Evolutionary conservation across 2,329 filamentous ascomycete species (phyloP).

Genomic region (Fusarium sp.): DNA sequence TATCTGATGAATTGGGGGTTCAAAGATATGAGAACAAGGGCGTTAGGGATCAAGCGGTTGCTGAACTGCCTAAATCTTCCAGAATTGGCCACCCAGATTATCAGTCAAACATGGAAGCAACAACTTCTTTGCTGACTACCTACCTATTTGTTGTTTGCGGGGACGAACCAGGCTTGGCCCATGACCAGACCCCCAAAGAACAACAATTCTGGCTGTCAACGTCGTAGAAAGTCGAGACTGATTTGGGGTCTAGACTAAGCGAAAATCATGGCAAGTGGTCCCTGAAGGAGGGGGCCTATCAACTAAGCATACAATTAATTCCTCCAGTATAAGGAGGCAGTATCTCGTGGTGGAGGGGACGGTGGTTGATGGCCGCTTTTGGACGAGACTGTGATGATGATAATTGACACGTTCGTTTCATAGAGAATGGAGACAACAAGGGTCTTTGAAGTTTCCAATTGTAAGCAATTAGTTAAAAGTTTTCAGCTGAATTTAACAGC

Average conservation of each 20-base stretch:
- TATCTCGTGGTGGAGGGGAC: constrained; percentile 13
- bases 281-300: neutral
- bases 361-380: constrained; percentile 25
- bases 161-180: constrained; percentile 21
- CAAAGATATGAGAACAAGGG: neutral
- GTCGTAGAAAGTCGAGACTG: neutral
- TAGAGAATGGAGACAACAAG: constrained; percentile 20
- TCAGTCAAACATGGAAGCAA: constrained; percentile 10
- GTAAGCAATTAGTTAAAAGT: neutral
- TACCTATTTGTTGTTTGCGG: neutral
- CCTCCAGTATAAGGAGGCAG: neutral
- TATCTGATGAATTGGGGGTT: neutral
- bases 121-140: neutral
- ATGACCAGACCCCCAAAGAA: constrained; percentile 9
- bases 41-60: neutral
- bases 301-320: neutral
- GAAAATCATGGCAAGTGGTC: neutral
- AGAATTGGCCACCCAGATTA: neutral
- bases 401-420: constrained; percentile 20
- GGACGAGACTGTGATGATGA: neutral
- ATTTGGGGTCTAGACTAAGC: neutral
- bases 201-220: neutral
- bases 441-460: neutral
- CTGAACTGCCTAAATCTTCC: neutral
- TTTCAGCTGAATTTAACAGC: neutral